Percentiles rank a stretch among this genome's conserved stretches.
Conservation (phyloP, 352 stramenopile species). For the Phytophthora podocarpi region DNA sequence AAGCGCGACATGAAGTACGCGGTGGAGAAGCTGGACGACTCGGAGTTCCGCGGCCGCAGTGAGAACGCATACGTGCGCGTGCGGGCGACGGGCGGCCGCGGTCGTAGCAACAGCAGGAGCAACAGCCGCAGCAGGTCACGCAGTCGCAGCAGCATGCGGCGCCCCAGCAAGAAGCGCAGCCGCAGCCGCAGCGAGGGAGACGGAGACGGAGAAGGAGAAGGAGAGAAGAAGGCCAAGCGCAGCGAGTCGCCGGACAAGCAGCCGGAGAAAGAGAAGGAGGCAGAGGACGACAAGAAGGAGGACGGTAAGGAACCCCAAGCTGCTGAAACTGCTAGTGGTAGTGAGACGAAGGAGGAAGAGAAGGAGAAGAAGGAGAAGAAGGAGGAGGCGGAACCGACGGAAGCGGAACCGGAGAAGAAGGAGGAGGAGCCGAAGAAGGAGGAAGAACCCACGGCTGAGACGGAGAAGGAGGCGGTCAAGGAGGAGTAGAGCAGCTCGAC, state of each 20-base stretch:
- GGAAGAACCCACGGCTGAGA: not conserved
- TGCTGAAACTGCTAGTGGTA: conserved; percentile 12
- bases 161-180: conserved; percentile 42
- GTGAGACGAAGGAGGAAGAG: conserved; percentile 16
- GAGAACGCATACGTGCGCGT: conserved; percentile 64
- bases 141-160: conserved; percentile 45
- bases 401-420: conserved; percentile 15
- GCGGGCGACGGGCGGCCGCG: conserved; percentile 25
- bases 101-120: conserved; percentile 42
- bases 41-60: conserved; percentile 57
- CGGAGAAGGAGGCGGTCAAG: conserved; percentile 15
- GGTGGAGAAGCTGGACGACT: conserved; percentile 69
- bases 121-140: conserved; percentile 44
- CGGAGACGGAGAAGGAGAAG: conserved; percentile 35
- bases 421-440: conserved; percentile 21
- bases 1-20: conserved; percentile 75
- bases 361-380: conserved; percentile 28
- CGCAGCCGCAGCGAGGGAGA: conserved; percentile 43
- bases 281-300: conserved; percentile 19
- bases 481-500: conserved; percentile 20
- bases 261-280: conserved; percentile 27
- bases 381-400: conserved; percentile 12
- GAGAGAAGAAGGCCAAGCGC: conserved; percentile 41
- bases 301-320: conserved; percentile 26
- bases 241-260: conserved; percentile 41